These are phyloP conservation scores for Xylariaceae sp. DNA, from an alignment of 2,329 filamentous ascomycete species.

Conservation along the genomic window DNA sequence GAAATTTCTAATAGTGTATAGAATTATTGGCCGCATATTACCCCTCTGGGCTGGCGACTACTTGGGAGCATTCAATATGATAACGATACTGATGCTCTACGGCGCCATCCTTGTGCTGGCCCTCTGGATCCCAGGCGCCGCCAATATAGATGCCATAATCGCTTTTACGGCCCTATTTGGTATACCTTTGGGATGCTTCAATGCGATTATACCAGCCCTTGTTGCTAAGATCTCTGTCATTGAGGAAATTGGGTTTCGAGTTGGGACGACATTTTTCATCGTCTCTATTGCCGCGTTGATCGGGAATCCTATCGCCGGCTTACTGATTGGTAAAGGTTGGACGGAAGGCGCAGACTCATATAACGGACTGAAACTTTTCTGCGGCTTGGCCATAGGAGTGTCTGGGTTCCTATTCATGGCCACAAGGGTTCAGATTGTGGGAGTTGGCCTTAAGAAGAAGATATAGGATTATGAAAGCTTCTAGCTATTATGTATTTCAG, in stretches of 20 bases:
- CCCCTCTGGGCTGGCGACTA: slow-evolving; percentile 54
- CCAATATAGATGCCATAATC: slow-evolving; percentile 6
- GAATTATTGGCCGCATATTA: slow-evolving; percentile 57
- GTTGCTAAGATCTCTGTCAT: slow-evolving; percentile 74
- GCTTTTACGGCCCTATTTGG: slow-evolving; percentile 11
- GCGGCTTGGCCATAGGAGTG: slow-evolving; percentile 55
- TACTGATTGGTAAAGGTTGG: slow-evolving; percentile 68
- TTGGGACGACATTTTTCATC: slow-evolving; percentile 67
- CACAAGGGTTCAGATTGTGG: slow-evolving; percentile 5
- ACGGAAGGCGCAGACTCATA: slow-evolving; percentile 59
- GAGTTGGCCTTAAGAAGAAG: slow-evolving; percentile 4
- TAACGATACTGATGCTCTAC: slow-evolving; percentile 63
- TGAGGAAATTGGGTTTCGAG: slow-evolving; percentile 70
- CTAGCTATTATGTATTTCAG: too few species aligned
- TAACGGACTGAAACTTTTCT: slow-evolving; percentile 67
- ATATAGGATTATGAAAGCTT: too few species aligned
- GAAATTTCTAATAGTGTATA: slow-evolving; percentile 31
- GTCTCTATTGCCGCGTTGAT: slow-evolving; percentile 68
- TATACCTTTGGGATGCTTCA: slow-evolving; percentile 63
- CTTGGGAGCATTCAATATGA: slow-evolving; percentile 47
- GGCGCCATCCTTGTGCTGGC: slow-evolving; percentile 66
- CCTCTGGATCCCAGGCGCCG: slow-evolving; percentile 7
- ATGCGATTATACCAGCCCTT: slow-evolving; percentile 65
- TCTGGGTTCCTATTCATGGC: slow-evolving; percentile 6
- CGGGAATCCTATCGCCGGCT: slow-evolving; percentile 46